Evolutionary conservation across 2,329 filamentous ascomycete genomes (phyloP), one percentile per base, ranked within the genome.

Genomic region (Alternaria sp.): DNA sequence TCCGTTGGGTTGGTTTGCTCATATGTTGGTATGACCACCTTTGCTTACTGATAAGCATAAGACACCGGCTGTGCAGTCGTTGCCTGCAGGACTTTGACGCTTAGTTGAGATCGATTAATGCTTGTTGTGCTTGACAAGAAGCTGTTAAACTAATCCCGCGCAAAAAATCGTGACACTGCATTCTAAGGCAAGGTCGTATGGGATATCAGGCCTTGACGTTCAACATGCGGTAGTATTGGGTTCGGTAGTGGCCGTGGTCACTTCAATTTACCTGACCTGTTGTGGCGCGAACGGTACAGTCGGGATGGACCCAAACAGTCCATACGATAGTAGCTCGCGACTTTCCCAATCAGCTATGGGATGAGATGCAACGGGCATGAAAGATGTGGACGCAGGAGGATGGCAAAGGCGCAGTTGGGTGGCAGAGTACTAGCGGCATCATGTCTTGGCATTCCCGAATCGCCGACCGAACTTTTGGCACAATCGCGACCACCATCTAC

Each of bases 401-500:
- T 41, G 1, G 32, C 50, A 28, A 30, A 48, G 28, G 27, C 32
- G 27, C 36, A 27, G 25, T 40, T 43, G 30, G 22, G 11, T 41
- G 40, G 20, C 40, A 20, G 20, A 16, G 0, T 8, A 43, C n/a
- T 53, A 58, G 49, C 53, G 54, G 22, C 32, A 36, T 48, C 16
- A 40, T 43, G 54, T 62, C 66, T 73, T 73, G 70, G 69, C 70
- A 68, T 52, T 58, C 54, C 70, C 69, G 67, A 65, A 64, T 52
- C 63, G 61, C 67, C 69, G 66, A 62, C 57, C 50, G 63, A 72
- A 70, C 63, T 74, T 71, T 72, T 66, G 66, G 66, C 41, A 63
- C 49, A 32, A 60, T 40, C 52, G 54, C 57, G 49, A 63, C 34
- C 30, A 56, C 57, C 44, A 32, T 51, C 56, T 20, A 51, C 56